Conservation (phyloP, 345 rosid species). For the Anastatica hierochuntica region DNA sequence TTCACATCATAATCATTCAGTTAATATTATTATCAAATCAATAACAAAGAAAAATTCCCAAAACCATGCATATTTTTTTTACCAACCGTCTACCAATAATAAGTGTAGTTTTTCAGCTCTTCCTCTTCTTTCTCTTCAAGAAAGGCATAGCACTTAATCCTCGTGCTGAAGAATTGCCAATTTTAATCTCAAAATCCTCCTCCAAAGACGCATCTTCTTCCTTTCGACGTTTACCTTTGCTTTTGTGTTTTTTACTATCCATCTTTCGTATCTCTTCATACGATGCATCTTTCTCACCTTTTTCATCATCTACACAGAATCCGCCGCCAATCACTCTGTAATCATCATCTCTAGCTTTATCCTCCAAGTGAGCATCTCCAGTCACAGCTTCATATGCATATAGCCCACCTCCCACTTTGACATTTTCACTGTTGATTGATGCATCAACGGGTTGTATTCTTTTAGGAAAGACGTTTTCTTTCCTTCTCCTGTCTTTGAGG, state of each 20-base stretch:
- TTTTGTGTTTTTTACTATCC: slow-evolving; percentile 7
- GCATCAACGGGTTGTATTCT: slow-evolving; percentile 11
- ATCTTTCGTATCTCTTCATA: slow-evolving; percentile 7
- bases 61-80: not conserved
- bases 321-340: slow-evolving; percentile 58
- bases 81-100: too few relatives aligned
- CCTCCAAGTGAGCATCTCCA: slow-evolving; percentile 24
- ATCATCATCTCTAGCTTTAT: slow-evolving; percentile 24
- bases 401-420: slow-evolving; percentile 45
- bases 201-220: slow-evolving; percentile 4
- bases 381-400: slow-evolving; percentile 38
- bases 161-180: slow-evolving; percentile 18
- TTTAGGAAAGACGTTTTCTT: slow-evolving; percentile 4
- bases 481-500: not conserved
- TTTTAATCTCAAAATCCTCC: slow-evolving; percentile 7
- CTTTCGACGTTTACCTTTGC: slow-evolving; percentile 11
- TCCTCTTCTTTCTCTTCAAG: slow-evolving; percentile 25
- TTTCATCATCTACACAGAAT: slow-evolving; percentile 50
- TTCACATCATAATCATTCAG: slow-evolving; percentile 9
- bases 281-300: slow-evolving; percentile 17
- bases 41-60: not conserved
- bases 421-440: slow-evolving; percentile 19
- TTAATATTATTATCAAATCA: too few relatives aligned
- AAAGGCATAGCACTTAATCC: slow-evolving; percentile 30
- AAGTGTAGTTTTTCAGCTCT: not conserved